Evolutionary conservation across 305 asterid species (phyloP).

Genomic region (Caryopteris hybrid): DNA sequence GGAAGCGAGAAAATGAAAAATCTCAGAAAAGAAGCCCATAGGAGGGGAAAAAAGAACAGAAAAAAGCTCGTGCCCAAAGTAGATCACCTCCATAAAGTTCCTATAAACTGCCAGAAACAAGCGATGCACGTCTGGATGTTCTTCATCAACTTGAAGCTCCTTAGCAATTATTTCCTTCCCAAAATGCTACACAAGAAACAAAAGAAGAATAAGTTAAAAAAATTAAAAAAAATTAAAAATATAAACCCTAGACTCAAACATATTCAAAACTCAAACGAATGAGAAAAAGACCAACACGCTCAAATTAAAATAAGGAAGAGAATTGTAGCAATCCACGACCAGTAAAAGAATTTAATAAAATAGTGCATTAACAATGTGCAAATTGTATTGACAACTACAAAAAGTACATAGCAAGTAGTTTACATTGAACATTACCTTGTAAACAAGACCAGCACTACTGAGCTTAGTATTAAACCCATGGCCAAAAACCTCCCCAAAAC

Average conservation of each 20-base stretch:
- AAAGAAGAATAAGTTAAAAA: not conserved
- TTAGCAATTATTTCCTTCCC: constrained; percentile 90
- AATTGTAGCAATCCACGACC: not conserved
- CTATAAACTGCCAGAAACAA: constrained; percentile 74
- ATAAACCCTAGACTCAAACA: not conserved
- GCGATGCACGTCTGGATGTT: constrained; percentile 77
- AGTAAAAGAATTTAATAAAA: not conserved
- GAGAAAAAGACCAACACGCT: too few species aligned
- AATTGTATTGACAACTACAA: too few species aligned
- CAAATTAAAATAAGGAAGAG: too few species aligned
- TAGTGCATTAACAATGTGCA: too few species aligned
- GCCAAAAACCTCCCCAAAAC: constrained; percentile 81
- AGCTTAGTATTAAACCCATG: constrained; percentile 80
- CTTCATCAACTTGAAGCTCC: constrained; percentile 78
- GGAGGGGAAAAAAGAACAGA: too few species aligned
- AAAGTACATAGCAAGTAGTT: constrained; percentile 3
- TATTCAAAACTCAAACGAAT: not conserved
- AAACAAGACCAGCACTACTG: constrained; percentile 93
- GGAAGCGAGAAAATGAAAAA: not conserved
- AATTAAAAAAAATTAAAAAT: not conserved
- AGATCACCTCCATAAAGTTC: constrained; percentile 74
- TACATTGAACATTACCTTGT: constrained; percentile 46
- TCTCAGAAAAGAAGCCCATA: too few species aligned
- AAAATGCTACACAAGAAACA: constrained; percentile 66
- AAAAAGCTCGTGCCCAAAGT: too few species aligned